These are phyloP conservation scores for Kregervanrija fluxuum DNA, from an alignment of 805 yeast genomes.

Conservation along the genomic window DNA sequence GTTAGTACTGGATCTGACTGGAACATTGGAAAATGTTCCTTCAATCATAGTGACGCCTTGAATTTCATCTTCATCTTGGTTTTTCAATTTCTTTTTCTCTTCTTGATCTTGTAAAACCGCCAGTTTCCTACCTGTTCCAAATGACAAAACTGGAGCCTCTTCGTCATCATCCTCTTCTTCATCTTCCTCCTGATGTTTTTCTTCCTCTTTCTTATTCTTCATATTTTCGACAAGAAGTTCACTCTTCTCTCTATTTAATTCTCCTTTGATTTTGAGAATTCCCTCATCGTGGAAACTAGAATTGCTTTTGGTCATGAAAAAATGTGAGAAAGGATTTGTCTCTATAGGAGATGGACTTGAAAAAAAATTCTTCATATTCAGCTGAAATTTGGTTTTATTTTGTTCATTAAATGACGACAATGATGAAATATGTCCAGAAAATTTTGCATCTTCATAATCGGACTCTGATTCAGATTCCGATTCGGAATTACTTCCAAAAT, in stretches of 20 bases:
- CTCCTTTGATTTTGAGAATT: slow-evolving; percentile 1
- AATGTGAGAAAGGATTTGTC: slow-evolving; percentile 12
- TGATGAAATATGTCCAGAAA: slow-evolving; percentile 11
- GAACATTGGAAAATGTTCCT: slow-evolving; percentile 13
- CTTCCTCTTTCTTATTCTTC: slow-evolving; percentile 1
- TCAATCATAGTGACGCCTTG: slow-evolving; percentile 7
- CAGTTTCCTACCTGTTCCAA: slow-evolving; percentile 6
- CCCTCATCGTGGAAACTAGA: slow-evolving; percentile 2
- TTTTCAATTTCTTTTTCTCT: neutral
- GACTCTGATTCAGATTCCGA: slow-evolving; percentile 13
- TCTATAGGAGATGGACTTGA: slow-evolving; percentile 5
- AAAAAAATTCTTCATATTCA: slow-evolving; percentile 10
- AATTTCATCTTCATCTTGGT: slow-evolving; percentile 1
- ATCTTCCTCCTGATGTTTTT: neutral
- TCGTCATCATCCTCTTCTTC: slow-evolving; percentile 5
- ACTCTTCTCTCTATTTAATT: too few relatives aligned
- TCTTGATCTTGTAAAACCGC: neutral
- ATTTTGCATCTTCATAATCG: slow-evolving; percentile 4
- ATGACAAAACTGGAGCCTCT: slow-evolving; percentile 10
- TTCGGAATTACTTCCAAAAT: slow-evolving; percentile 21
- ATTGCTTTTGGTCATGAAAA: slow-evolving; percentile 3
- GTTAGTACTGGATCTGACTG: slow-evolving; percentile 8
- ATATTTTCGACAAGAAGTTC: slow-evolving; percentile 2
- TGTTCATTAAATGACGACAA: slow-evolving; percentile 15
- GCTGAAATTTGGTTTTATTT: slow-evolving; percentile 10